Percentiles rank a stretch among this genome's conserved stretches.
These are phyloP conservation scores for Nelumbo lutea DNA, from an alignment of 164 flowering plant genomes.

Conservation along the genomic window DNA sequence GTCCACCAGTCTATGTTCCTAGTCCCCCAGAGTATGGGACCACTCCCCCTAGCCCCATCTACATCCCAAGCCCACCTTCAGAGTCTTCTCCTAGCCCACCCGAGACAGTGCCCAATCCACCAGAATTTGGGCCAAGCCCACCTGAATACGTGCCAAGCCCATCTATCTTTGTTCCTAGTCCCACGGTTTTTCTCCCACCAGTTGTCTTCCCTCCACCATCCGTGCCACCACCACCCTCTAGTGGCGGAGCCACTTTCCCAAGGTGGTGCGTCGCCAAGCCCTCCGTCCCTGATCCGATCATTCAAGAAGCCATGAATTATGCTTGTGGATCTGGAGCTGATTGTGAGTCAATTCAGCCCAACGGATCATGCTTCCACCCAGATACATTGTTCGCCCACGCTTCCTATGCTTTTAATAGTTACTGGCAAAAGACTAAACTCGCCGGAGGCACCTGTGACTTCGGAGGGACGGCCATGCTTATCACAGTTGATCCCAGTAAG, in stretches of 20 bases:
- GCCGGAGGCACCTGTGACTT: slow-evolving; percentile 83
- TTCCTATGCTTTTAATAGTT: slow-evolving; percentile 90
- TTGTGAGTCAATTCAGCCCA: slow-evolving; percentile 59
- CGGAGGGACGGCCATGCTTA: slow-evolving; percentile 81
- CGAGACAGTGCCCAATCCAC: slow-evolving; percentile 18
- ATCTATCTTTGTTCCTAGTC: slow-evolving; percentile 20
- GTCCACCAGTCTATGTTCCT: slow-evolving; percentile 11
- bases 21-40: slow-evolving; percentile 10
- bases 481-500: slow-evolving; percentile 91
- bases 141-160: slow-evolving; percentile 24
- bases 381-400: slow-evolving; percentile 67
- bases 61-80: not conserved
- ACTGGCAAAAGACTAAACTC: slow-evolving; percentile 74
- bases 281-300: slow-evolving; percentile 85
- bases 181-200: slow-evolving; percentile 54
- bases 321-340: slow-evolving; percentile 94
- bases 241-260: slow-evolving; percentile 21
- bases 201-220: slow-evolving; percentile 69
- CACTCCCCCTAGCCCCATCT: slow-evolving; percentile 7
- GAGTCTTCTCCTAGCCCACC: slow-evolving; percentile 23
- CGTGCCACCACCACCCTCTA: slow-evolving; percentile 46
- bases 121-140: slow-evolving; percentile 19
- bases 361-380: slow-evolving; percentile 69
- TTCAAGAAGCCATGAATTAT: slow-evolving; percentile 88
- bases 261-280: slow-evolving; percentile 95